Base-by-base conservation (phyloP, 495 filamentous ascomycete genomes). In the Echria macrotheca region DNA sequence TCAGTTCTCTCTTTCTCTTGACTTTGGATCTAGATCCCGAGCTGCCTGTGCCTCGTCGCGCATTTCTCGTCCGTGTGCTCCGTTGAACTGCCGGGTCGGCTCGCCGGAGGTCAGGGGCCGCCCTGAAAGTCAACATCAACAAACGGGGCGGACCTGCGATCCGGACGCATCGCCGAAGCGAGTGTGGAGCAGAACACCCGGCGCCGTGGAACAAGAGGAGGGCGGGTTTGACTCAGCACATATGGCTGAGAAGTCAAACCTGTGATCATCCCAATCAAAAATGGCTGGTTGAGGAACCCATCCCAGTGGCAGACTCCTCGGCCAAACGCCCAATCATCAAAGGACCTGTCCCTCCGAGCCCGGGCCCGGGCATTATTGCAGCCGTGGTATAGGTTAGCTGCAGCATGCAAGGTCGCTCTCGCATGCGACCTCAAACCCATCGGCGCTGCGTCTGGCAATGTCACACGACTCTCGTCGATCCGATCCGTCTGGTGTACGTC, bases 401-500 rank as follows among this genome's bases (percentile, higher is more conserved):
- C 36, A 39, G 36, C n/a, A 18, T 19, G 36, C 38, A 41, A 41
- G 15, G 10, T 21, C 38, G 8, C 33, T 37, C 33, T 41, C 19
- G 4, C 38, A n/a, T n/a, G n/a, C n/a, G n/a, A 41, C 38, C 38
- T 41, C 38, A 41, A 41, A 17, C 38, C 24, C 17, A 41, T 41
- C 19, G 38, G 24, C 17, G 35, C 21, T 18, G 35, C 35, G 8
- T 18, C 15, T 21, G 17, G 21, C 18, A 22, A n/a, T 21, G 38
- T 41, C 21, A 41, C 42, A 44, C 24, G 42, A 28, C 42, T 12
- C 26, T 22, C 21, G 26, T 25, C 23, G 39, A 42, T 26, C 39
- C 39, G 39, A 42, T 42, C 39, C 23, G 39, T 18, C 35, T 37
- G 21, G 21, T 37, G 35, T 37, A 17, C 15, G 21, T 14, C 35